Evolutionary conservation across 257 asterid genomes (phyloP).

Genomic region (Solanum neorickii): DNA sequence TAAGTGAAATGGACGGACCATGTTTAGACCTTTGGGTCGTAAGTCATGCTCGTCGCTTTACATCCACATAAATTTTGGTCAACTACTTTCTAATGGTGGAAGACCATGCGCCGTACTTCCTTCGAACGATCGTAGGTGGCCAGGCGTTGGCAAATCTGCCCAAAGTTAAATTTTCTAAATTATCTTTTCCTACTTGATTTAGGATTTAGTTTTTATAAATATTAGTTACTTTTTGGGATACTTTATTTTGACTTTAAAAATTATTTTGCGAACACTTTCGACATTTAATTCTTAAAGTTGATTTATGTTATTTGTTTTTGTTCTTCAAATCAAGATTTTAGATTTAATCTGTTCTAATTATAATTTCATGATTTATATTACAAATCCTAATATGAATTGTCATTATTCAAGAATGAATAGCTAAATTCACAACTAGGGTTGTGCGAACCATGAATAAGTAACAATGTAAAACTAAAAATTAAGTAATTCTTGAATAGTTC

Average conservation of each 20-base stretch:
- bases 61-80: background rate
- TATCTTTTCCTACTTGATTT: background rate
- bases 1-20: background rate
- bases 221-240: background rate
- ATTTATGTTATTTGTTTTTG: background rate
- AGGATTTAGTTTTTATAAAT: background rate
- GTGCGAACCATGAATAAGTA: background rate
- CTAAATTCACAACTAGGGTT: background rate
- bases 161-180: too few relatives aligned
- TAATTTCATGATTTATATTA: background rate
- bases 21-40: background rate
- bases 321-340: background rate
- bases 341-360: background rate
- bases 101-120: background rate
- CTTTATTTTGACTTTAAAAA: background rate
- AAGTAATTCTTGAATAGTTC: background rate
- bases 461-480: background rate
- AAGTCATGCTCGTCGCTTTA: background rate
- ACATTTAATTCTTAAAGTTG: background rate
- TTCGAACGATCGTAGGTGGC: background rate
- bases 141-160: background rate
- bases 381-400: background rate
- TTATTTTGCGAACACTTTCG: background rate
- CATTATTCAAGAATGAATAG: background rate
- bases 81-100: background rate